A percentile compares a stretch with the other conserved stretches of the same genome.
Conservation (phyloP, 768 basidiomycete genomes). For the Boletus sp. region DNA sequence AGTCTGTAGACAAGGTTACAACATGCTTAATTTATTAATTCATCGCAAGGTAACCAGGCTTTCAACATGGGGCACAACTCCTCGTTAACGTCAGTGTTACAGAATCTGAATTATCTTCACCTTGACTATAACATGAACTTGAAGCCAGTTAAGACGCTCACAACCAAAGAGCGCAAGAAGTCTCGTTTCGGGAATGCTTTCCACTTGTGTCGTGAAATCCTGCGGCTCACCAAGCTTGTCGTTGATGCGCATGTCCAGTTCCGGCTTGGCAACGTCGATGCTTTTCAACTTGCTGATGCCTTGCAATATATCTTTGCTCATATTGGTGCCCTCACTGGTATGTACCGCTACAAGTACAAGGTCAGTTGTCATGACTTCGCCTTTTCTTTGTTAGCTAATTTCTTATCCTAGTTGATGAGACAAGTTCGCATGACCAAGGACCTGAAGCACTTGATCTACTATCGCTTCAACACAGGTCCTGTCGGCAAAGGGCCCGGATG, state of each 20-base stretch:
- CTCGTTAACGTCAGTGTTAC: background rate
- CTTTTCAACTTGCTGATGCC: slow-evolving; percentile 98
- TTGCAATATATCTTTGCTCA: slow-evolving; percentile 97
- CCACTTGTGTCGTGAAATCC: slow-evolving; percentile 95
- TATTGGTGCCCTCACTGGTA: slow-evolving; percentile 96
- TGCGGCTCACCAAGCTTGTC: slow-evolving; percentile 96
- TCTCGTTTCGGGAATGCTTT: slow-evolving; percentile 99
- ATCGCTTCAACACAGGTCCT: slow-evolving; percentile 99
- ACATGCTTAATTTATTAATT: slow-evolving; percentile 98
- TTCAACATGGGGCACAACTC: background rate
- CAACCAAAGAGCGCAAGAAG: slow-evolving; percentile 99
- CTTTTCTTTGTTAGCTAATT: slow-evolving; percentile 4
- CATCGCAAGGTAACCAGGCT: slow-evolving; percentile 78
- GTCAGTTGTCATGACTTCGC: slow-evolving; percentile 35
- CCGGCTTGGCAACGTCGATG: slow-evolving; percentile 96
- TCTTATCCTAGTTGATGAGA: slow-evolving; percentile 73
- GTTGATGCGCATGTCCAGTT: slow-evolving; percentile 99
- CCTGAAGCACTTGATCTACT: slow-evolving; percentile 96
- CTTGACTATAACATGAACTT: slow-evolving; percentile 98
- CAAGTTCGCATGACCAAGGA: slow-evolving; percentile 99
- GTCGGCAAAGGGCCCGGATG: slow-evolving; percentile 99
- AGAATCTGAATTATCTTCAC: slow-evolving; percentile 92
- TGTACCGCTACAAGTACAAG: slow-evolving; percentile 99
- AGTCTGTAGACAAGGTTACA: slow-evolving; percentile 98
- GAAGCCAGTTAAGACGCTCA: slow-evolving; percentile 96